phyloP scores from a whole-genome alignment of 805 yeast species.

The Candida coquimbonensis region DNA sequence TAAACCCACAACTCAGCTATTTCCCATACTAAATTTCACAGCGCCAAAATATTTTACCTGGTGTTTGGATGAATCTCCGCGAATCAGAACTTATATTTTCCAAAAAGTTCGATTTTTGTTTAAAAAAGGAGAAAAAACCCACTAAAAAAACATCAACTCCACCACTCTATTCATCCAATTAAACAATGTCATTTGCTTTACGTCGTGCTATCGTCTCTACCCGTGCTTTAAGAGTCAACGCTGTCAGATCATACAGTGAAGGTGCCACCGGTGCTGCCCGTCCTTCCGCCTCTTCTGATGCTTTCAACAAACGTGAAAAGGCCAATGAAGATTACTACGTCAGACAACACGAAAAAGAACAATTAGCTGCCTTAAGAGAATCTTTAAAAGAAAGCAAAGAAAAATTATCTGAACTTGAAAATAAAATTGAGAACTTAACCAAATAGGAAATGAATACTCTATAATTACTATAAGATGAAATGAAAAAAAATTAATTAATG shows the following conservation, averaged over 20 bases:
- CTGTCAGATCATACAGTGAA: slow-evolving; percentile 35
- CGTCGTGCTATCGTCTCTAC: slow-evolving; percentile 32
- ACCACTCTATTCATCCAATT: not conserved
- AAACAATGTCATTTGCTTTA: slow-evolving; percentile 18
- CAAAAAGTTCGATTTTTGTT: not conserved
- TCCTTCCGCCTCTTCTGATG: slow-evolving; percentile 45
- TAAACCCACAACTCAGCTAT: too few relatives aligned
- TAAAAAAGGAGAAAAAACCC: not conserved
- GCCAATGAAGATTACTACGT: slow-evolving; percentile 84
- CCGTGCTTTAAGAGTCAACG: slow-evolving; percentile 16
- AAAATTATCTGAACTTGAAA: slow-evolving; percentile 44
- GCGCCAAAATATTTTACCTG: too few relatives aligned
- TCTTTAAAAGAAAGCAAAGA: slow-evolving; percentile 71
- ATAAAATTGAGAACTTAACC: slow-evolving; percentile 27
- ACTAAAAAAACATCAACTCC: not conserved
- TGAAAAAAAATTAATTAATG: not conserved
- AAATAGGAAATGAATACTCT: slow-evolving; percentile 1
- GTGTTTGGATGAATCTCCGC: slow-evolving; percentile 13
- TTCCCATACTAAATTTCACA: too few relatives aligned
- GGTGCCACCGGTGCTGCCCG: slow-evolving; percentile 60
- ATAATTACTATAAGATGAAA: not conserved
- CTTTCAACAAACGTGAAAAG: slow-evolving; percentile 81
- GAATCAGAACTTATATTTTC: slow-evolving; percentile 11
- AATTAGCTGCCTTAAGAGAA: slow-evolving; percentile 68
- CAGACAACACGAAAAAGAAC: slow-evolving; percentile 87